These are phyloP conservation scores for Ophiostoma sp. DNA, from an alignment of 2,329 filamentous ascomycete genomes.

Conservation along the genomic window DNA sequence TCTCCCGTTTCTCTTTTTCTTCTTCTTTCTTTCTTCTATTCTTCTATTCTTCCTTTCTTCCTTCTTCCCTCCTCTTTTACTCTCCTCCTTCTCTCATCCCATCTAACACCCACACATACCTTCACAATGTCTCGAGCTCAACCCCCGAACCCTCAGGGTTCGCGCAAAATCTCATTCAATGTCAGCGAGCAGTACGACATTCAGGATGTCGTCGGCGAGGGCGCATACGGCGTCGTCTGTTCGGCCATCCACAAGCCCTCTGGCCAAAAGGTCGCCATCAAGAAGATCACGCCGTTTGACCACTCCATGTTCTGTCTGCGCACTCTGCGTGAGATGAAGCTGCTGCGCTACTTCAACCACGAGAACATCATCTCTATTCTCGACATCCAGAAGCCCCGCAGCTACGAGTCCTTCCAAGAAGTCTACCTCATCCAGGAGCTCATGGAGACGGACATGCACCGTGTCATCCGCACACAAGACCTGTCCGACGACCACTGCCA, in stretches of 20 bases:
- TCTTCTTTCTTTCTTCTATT: neutral
- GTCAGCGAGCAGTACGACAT: slow-evolving; percentile 99
- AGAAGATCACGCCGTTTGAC: slow-evolving; percentile 99
- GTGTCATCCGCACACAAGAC: slow-evolving; percentile 96
- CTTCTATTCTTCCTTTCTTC: too few relatives aligned
- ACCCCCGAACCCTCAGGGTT: slow-evolving; percentile 55
- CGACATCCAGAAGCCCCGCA: slow-evolving; percentile 96
- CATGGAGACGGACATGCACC: slow-evolving; percentile 99
- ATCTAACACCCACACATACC: neutral
- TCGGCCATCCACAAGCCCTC: slow-evolving; percentile 98
- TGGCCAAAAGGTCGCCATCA: slow-evolving; percentile 97
- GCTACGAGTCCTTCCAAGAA: slow-evolving; percentile 93
- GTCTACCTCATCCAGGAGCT: slow-evolving; percentile 97
- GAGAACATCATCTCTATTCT: slow-evolving; percentile 99
- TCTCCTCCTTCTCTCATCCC: neutral
- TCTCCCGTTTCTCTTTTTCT: neutral
- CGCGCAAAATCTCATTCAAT: slow-evolving; percentile 98
- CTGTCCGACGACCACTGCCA: slow-evolving; percentile 99
- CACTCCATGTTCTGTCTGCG: slow-evolving; percentile 98
- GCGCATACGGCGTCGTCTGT: slow-evolving; percentile 96
- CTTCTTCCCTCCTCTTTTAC: neutral
- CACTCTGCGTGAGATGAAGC: slow-evolving; percentile 98
- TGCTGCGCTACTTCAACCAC: slow-evolving; percentile 97
- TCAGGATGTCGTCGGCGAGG: slow-evolving; percentile 97
- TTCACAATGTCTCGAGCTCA: slow-evolving; percentile 53